These are phyloP conservation scores for Silene noctiflora DNA, from an alignment of 179 eudicot species.

Conservation along the genomic window DNA sequence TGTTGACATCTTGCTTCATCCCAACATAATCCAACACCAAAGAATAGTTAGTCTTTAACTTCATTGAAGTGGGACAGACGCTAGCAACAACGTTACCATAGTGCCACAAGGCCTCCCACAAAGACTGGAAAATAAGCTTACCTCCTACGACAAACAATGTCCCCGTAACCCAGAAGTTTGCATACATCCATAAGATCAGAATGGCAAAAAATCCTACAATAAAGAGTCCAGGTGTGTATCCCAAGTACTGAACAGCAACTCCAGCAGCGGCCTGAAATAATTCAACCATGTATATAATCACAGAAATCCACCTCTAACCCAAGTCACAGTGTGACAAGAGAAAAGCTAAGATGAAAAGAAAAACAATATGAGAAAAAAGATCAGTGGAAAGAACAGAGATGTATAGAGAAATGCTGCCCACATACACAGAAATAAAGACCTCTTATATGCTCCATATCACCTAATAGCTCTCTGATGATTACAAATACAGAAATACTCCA, in stretches of 20 bases:
- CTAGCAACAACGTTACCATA: no score
- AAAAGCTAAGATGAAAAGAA: no score
- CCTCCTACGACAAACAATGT: slow-evolving; percentile 89
- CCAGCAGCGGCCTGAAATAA: slow-evolving; percentile 88
- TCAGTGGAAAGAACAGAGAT: no score
- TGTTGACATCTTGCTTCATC: no score
- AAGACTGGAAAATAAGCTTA: slow-evolving; percentile 31
- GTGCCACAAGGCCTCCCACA: no score
- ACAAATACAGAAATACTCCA: no score
- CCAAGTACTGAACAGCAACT: slow-evolving; percentile 83
- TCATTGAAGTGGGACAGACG: background rate
- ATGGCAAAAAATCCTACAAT: slow-evolving; percentile 92
- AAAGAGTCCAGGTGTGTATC: slow-evolving; percentile 95
- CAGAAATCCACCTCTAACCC: no score
- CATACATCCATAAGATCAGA: slow-evolving; percentile 91
- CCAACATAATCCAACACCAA: no score
- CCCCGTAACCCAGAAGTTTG: slow-evolving; percentile 97
- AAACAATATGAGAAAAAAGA: no score
- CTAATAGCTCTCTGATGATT: no score
- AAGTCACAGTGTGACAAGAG: no score
- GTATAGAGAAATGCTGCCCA: background rate
- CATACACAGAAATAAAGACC: background rate
- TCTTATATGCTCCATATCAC: background rate
- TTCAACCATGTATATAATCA: slow-evolving; percentile 12
- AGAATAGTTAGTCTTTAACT: background rate